Evolutionary conservation across 2,329 filamentous ascomycete species (phyloP), one percentile per base, ranked within the genome.

Genomic region (Pseudogymnoascus sp.): DNA sequence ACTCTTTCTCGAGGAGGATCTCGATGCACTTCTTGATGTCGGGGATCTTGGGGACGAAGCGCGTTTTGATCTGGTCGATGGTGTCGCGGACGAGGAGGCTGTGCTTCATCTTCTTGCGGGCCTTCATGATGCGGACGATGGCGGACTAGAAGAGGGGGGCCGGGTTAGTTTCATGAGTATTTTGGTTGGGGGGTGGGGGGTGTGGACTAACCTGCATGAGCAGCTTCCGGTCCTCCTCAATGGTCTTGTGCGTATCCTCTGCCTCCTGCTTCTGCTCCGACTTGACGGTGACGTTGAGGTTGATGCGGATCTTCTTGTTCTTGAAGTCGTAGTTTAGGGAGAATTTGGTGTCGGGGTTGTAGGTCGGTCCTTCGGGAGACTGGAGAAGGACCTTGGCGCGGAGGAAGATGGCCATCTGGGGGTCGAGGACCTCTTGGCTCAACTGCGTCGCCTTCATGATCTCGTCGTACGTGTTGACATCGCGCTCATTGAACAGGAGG

Each of bases 21-120:
- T 99, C 94, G 74, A 99, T 97, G 76, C 94, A 97, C 80, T 97
- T 99, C 81, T 99, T 99, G 84, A 99, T 99, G 70, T 99, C 94
- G 13, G 85, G 82, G 31, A 99, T 84, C 78, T 96, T 96, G 41
- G 94, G 94, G 63, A 92, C 87, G 76, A 99, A 99, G 41, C 94
- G 90, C 42, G 86, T 87, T 74, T 90, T 91, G 75, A 99, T 97
- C 76, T 97, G 94, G 72, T 88, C 89, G 74, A 99, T 97, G 25
- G 92, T 95, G 78, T 99, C 94, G 72, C 91, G 88, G 61, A 99
- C 92, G 10, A 99, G 87, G 72, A 94, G 89, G 65, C 88, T 87
- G 78, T 99, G 93, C 84, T 97, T 97, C 91, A 97, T 95, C 79
- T 89, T 91, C 86, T 99, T 97, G 65, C 94, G 89, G 3, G 93